Evolutionary conservation across 768 basidiomycete genomes (phyloP).

Genomic region (Amanita molliuscula): DNA sequence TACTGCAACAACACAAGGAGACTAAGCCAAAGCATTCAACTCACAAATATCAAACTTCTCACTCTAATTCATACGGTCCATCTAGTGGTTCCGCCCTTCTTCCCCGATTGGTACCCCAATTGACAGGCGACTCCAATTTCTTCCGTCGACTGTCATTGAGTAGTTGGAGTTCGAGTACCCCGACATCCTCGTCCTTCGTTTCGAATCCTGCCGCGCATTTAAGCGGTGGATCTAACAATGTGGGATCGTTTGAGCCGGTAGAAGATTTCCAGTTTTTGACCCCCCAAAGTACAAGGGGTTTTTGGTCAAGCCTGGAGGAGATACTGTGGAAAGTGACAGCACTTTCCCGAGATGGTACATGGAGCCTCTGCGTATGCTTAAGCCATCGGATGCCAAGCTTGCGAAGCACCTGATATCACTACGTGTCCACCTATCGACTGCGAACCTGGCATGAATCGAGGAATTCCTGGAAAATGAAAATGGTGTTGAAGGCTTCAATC

Average conservation of each 20-base stretch:
- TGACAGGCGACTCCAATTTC: conserved; percentile 61
- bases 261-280: conserved; percentile 34
- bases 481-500: conserved; percentile 57
- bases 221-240: conserved; percentile 26
- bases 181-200: conserved; percentile 21
- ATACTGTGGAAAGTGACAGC: conserved; percentile 23
- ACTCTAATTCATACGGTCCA: conserved; percentile 48
- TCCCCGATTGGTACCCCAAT: conserved; percentile 60
- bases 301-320: conserved; percentile 66
- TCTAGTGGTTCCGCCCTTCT: conserved; percentile 46
- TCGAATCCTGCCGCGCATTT: conserved; percentile 20
- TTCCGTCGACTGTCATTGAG: conserved; percentile 60
- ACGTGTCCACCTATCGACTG: conserved; percentile 80
- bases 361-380: conserved; percentile 45
- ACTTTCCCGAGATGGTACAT: conserved; percentile 56
- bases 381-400: conserved; percentile 46
- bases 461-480: conserved; percentile 59
- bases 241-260: conserved; percentile 1
- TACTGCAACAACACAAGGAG: conserved; percentile 48
- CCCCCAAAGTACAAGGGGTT: conserved; percentile 63
- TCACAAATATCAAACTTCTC: conserved; percentile 21
- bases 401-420: conserved; percentile 73
- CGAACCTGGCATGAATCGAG: conserved; percentile 66
- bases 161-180: conserved; percentile 38
- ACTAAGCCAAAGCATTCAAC: conserved; percentile 16